Conservation (phyloP, 2,329 filamentous ascomycete species). For the Paramyrothecium roridum region DNA sequence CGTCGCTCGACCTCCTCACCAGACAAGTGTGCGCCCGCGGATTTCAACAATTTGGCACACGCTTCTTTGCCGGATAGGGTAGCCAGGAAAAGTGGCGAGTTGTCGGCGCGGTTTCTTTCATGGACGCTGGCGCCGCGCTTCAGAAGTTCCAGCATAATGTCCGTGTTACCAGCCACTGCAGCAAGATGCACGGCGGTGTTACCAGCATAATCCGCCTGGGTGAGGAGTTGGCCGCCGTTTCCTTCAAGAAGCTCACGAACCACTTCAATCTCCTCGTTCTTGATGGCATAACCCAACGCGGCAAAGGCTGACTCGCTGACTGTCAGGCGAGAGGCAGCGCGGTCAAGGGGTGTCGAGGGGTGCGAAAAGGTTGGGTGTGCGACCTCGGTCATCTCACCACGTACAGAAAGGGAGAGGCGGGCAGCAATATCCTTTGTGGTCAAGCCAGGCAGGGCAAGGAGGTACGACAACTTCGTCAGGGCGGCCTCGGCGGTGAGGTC, state of each 20-base stretch:
- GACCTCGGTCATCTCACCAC: conserved; percentile 82
- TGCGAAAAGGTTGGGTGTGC: conserved; percentile 73
- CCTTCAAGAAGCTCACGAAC: conserved; percentile 66
- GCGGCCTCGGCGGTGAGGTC: conserved; percentile 90
- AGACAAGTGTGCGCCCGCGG: conserved; percentile 58
- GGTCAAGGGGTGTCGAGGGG: conserved; percentile 53
- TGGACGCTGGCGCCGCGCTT: conserved; percentile 64
- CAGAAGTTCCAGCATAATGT: conserved; percentile 58
- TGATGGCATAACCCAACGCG: conserved; percentile 76
- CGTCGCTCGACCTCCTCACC: conserved; percentile 31
- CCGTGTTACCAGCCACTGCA: conserved; percentile 48
- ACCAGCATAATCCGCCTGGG: conserved; percentile 75
- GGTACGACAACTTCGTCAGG: conserved; percentile 84
- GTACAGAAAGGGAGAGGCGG: conserved; percentile 71
- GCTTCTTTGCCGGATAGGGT: conserved; percentile 53
- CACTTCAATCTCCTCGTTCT: conserved; percentile 63
- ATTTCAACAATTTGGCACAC: conserved; percentile 50
- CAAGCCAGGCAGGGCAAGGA: conserved; percentile 67
- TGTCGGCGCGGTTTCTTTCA: conserved; percentile 60
- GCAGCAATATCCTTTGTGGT: conserved; percentile 62
- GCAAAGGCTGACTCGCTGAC: conserved; percentile 64
- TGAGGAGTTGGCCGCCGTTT: conserved; percentile 64
- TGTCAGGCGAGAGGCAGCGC: conserved; percentile 39
- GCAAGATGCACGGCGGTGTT: conserved; percentile 67
- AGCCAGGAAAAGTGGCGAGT: conserved; percentile 64